Percentiles rank a stretch among this genome's conserved stretches.
Evolutionary conservation across 2,329 filamentous ascomycete species (phyloP).

Genomic region (Ceratocystis cubensis): DNA sequence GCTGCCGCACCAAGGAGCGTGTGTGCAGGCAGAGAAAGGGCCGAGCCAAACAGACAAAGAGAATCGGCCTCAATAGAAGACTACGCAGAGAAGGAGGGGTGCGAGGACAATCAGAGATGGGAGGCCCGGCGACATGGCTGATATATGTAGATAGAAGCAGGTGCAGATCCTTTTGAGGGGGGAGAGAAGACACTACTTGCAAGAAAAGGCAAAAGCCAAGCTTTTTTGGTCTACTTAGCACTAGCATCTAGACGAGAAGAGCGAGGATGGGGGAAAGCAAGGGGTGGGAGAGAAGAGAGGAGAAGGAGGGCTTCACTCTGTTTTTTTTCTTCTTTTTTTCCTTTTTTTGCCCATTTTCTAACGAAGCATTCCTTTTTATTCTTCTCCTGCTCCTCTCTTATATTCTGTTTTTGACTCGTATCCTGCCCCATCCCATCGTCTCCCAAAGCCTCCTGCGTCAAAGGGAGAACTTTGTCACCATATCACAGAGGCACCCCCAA

Average conservation of each 20-base stretch:
- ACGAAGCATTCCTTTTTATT: not conserved
- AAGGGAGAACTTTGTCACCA: not conserved
- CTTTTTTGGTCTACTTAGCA: not conserved
- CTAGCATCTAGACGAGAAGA: slow-evolving; percentile 5
- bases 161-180: not conserved
- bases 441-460: too few species aligned
- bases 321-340: not conserved
- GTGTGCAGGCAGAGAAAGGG: not conserved
- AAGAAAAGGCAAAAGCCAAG: not conserved
- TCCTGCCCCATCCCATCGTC: too few species aligned
- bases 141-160: not conserved
- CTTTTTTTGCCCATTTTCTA: not conserved
- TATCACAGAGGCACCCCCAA: not conserved
- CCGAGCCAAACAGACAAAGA: not conserved
- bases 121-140: not conserved
- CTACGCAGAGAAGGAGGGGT: not conserved
- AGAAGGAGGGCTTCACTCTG: not conserved
- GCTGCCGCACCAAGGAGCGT: not conserved
- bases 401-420: not conserved
- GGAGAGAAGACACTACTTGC: not conserved
- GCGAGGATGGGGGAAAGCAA: not conserved
- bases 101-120: not conserved
- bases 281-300: not conserved
- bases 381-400: not conserved
- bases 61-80: not conserved